Evolutionary conservation across 352 stramenopile species (phyloP).

Genomic region (Pythium volutum): DNA sequence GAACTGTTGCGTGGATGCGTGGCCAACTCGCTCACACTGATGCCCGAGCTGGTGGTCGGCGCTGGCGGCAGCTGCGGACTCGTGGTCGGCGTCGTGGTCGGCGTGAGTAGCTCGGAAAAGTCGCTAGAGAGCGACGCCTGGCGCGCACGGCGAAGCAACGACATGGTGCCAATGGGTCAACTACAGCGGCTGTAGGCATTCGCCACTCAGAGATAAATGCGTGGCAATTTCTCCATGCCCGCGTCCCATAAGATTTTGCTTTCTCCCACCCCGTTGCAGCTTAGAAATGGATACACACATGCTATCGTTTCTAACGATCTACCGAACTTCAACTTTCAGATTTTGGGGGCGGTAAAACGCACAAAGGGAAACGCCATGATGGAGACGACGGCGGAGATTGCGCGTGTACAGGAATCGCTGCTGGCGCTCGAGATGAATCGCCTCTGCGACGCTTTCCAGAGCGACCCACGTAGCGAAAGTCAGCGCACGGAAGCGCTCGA

Average conservation of each 20-base stretch:
- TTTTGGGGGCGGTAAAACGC: neutral
- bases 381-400: neutral
- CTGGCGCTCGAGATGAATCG: constrained; percentile 22
- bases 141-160: neutral
- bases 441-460: constrained; percentile 12
- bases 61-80: constrained; percentile 7
- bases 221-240: constrained; percentile 1
- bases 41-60: neutral
- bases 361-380: neutral
- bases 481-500: constrained; percentile 9
- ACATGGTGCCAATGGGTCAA: neutral
- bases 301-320: constrained; percentile 9
- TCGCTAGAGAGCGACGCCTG: constrained; percentile 2
- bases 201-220: neutral
- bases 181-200: neutral
- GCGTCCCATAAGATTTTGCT: constrained; percentile 3
- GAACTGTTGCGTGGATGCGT: constrained; percentile 13
- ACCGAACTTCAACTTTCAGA: constrained; percentile 12
- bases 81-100: constrained; percentile 7
- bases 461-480: neutral
- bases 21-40: neutral
- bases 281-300: constrained; percentile 27
- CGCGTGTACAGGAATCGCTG: constrained; percentile 15
- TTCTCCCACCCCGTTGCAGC: neutral
- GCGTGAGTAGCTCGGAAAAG: constrained; percentile 22